Percentiles rank a stretch among this genome's conserved stretches.
Conservation (phyloP, 139 green algal genomes). For the Chlorella sp. region DNA sequence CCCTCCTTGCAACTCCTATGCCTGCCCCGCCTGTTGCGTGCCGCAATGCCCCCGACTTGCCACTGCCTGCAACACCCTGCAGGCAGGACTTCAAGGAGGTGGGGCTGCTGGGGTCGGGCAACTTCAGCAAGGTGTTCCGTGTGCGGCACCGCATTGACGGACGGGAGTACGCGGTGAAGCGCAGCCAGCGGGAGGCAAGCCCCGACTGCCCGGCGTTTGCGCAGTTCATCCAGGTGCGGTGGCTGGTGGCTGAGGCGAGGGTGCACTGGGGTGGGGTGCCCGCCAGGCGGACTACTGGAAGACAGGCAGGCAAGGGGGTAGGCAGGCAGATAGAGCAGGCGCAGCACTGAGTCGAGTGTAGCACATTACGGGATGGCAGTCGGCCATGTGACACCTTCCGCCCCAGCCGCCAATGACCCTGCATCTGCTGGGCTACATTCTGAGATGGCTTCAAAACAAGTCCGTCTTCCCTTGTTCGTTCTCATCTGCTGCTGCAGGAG, state of each 20-base stretch:
- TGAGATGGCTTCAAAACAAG: neutral
- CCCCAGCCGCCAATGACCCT: neutral
- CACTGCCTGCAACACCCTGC: neutral
- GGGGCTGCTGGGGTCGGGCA: constrained; percentile 72
- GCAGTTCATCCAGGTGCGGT: constrained; percentile 38
- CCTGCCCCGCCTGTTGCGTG: neutral
- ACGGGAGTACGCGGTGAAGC: constrained; percentile 90
- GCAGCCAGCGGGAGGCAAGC: constrained; percentile 58
- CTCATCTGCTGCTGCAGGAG: constrained; percentile 64
- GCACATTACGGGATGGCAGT: too few relatives aligned
- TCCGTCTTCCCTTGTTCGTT: neutral
- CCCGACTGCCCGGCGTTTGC: constrained; percentile 49
- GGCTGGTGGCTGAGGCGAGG: neutral
- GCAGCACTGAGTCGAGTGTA: neutral
- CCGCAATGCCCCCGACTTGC: neutral
- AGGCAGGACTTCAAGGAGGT: constrained; percentile 74
- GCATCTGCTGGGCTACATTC: neutral
- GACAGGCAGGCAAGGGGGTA: neutral
- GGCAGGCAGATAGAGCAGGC: neutral
- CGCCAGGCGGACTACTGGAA: too few relatives aligned
- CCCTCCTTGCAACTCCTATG: neutral
- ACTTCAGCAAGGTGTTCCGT: constrained; percentile 81
- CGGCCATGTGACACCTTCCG: too few relatives aligned
- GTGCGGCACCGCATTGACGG: constrained; percentile 82
- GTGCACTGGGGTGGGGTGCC: too few relatives aligned